phyloP scores from a whole-genome alignment of 176 grass and related monocot species.

The Cymbopogon citratus region DNA sequence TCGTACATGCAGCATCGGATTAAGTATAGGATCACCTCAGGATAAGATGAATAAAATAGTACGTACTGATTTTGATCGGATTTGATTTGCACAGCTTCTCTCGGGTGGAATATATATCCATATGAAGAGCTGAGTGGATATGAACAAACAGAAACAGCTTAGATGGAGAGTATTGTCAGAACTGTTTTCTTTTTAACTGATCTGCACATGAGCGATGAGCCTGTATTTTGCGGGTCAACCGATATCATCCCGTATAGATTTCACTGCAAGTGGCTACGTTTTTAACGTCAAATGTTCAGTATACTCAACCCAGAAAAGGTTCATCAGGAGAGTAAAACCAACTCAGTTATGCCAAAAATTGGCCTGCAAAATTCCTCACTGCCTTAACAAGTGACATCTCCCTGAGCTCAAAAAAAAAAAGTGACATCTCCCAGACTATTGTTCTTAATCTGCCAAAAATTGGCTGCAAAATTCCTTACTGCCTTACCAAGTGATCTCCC shows the following conservation, averaged over 20 bases:
- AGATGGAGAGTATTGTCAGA: background rate
- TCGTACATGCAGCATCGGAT: background rate
- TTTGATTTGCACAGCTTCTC: background rate
- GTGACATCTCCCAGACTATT: background rate
- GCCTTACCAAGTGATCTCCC: conserved; percentile 2
- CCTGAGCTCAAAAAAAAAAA: too few relatives aligned
- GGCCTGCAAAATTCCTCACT: background rate
- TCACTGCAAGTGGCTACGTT: conserved; percentile 2
- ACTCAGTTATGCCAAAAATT: conserved; percentile 5
- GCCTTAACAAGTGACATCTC: background rate
- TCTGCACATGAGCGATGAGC: background rate
- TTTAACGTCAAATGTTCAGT: background rate
- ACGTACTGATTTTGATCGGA: background rate
- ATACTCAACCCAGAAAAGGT: background rate
- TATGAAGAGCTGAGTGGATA: conserved; percentile 22
- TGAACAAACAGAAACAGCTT: background rate
- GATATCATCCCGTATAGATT: background rate
- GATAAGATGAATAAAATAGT: background rate
- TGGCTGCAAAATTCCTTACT: background rate
- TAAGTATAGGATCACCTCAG: background rate
- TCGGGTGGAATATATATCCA: background rate
- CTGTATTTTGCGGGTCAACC: conserved; percentile 7
- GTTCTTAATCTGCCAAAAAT: background rate
- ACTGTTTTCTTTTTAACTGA: background rate
- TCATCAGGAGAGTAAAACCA: background rate